These are phyloP conservation scores for Pyronema omphalodes DNA, from an alignment of 495 filamentous ascomycete species.

Conservation along the genomic window DNA sequence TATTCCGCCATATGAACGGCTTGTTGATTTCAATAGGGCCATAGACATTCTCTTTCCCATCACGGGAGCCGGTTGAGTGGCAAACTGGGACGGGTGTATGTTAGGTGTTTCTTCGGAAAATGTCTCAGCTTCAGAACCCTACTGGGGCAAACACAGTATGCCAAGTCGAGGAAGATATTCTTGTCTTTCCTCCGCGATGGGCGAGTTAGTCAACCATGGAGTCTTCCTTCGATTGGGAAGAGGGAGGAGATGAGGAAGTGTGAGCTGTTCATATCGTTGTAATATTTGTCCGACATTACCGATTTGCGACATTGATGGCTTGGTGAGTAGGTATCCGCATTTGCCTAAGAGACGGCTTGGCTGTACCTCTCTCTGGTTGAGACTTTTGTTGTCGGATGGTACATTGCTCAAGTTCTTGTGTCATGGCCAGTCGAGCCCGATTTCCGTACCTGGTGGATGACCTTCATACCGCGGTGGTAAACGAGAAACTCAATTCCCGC, in stretches of 20 bases:
- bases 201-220: too few species aligned
- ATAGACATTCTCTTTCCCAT: too few species aligned
- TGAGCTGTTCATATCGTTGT: conserved; percentile 7
- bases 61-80: too few species aligned
- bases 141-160: conserved; percentile 9
- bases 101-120: too few species aligned
- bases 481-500: background rate
- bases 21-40: too few species aligned
- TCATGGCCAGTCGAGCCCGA: background rate
- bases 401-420: background rate
- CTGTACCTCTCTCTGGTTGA: background rate
- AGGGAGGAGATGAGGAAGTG: conserved; percentile 18
- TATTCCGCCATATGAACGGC: background rate
- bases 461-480: background rate
- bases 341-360: background rate
- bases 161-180: background rate
- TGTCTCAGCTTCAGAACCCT: background rate
- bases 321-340: too few species aligned
- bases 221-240: too few species aligned
- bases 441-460: conserved; percentile 3
- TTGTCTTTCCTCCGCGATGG: too few species aligned
- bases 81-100: background rate
- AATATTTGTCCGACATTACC: background rate
- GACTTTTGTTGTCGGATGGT: background rate
- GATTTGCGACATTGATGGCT: too few species aligned